Percentiles rank a stretch among this genome's conserved stretches.
Evolutionary conservation across 2,329 filamentous ascomycete species (phyloP).

Genomic region (Davidsoniella neocaledoniae): DNA sequence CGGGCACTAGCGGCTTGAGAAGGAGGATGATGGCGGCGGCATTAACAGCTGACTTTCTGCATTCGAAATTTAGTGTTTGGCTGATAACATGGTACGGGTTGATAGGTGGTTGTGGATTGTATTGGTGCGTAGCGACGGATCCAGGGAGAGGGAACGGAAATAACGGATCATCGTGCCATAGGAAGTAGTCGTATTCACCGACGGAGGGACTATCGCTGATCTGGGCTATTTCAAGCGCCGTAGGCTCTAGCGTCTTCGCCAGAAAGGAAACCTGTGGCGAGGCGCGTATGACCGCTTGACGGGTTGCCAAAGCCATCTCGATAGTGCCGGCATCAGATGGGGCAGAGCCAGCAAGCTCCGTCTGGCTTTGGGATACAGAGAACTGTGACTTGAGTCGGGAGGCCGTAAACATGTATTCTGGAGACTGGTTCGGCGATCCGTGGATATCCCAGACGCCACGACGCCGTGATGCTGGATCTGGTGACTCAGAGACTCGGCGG

Average conservation of each 20-base stretch:
- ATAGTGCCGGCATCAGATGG: slow-evolving; percentile 5
- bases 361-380: slow-evolving; percentile 1
- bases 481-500: slow-evolving; percentile 9
- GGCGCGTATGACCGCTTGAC: slow-evolving; percentile 2
- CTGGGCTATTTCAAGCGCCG: slow-evolving; percentile 14
- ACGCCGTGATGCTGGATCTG: background rate
- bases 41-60: slow-evolving; percentile 37
- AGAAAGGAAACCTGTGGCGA: slow-evolving; percentile 3
- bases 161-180: slow-evolving; percentile 38
- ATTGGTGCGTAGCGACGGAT: slow-evolving; percentile 5
- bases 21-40: slow-evolving; percentile 45
- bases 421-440: background rate
- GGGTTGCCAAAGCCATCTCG: slow-evolving; percentile 6
- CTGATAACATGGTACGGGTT: slow-evolving; percentile 38
- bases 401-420: background rate
- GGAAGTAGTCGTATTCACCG: slow-evolving; percentile 38
- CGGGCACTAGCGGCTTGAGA: slow-evolving; percentile 38
- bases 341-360: background rate
- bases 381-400: background rate
- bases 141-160: slow-evolving; percentile 31
- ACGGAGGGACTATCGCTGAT: slow-evolving; percentile 5
- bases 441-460: slow-evolving; percentile 4
- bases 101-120: slow-evolving; percentile 24
- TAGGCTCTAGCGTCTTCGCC: slow-evolving; percentile 1
- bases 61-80: slow-evolving; percentile 39